Percentiles rank a stretch among this genome's conserved stretches.
These are phyloP conservation scores for Fibroporia radiculosa DNA, from an alignment of 768 basidiomycete species.

Conservation along the genomic window DNA sequence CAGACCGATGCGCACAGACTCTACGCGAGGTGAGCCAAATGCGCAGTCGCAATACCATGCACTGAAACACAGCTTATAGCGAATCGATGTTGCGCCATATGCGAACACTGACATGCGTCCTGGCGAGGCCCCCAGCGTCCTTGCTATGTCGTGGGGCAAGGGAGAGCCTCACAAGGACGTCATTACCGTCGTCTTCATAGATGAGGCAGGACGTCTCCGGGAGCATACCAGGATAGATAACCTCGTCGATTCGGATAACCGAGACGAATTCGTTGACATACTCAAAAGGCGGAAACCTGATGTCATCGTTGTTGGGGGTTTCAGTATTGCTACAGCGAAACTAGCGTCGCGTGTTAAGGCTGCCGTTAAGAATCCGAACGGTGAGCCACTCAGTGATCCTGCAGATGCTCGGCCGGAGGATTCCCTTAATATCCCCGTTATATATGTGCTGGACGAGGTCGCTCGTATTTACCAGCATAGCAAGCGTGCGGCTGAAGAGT, in stretches of 20 bases:
- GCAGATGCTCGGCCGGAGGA: constrained; percentile 13
- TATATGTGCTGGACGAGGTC: constrained; percentile 84
- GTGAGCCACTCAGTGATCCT: constrained; percentile 19
- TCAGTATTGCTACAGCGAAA: constrained; percentile 74
- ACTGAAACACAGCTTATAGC: constrained; percentile 36
- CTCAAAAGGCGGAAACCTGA: constrained; percentile 77
- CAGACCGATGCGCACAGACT: constrained; percentile 54
- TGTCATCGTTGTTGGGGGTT: constrained; percentile 84
- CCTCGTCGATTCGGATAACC: constrained; percentile 59
- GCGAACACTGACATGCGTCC: constrained; percentile 49
- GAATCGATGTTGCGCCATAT: constrained; percentile 78
- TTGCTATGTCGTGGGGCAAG: constrained; percentile 91
- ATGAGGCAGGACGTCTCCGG: constrained; percentile 84
- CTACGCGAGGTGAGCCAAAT: constrained; percentile 58
- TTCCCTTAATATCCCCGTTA: constrained; percentile 50
- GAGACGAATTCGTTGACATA: constrained; percentile 76
- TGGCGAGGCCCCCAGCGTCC: constrained; percentile 70
- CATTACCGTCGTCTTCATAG: constrained; percentile 77
- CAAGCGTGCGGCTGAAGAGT: constrained; percentile 77
- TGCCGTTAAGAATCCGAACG: constrained; percentile 29
- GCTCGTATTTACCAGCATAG: constrained; percentile 93
- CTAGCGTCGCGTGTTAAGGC: constrained; percentile 60
- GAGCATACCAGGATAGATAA: constrained; percentile 88
- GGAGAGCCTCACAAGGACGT: constrained; percentile 91
- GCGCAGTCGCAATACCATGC: background rate